A percentile compares a stretch with the other conserved stretches of the same genome.
Evolutionary conservation across 352 stramenopile species (phyloP).

Genomic region (Phytophthora sp.): DNA sequence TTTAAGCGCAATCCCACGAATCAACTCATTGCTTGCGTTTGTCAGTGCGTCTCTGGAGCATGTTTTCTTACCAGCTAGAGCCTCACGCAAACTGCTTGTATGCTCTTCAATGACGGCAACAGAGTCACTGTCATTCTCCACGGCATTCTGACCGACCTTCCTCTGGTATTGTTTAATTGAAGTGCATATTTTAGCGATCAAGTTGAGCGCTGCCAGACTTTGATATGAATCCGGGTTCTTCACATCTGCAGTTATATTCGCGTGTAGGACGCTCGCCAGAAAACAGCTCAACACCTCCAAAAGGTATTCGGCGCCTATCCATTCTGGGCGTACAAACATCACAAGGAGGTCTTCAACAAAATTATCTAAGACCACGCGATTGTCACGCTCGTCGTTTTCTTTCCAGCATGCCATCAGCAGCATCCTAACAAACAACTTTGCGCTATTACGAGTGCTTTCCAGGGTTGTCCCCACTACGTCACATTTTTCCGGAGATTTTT

Average conservation of each 20-base stretch:
- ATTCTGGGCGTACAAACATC: constrained; percentile 85
- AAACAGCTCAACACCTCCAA: constrained; percentile 72
- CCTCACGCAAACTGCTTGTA: constrained; percentile 35
- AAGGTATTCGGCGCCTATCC: constrained; percentile 74
- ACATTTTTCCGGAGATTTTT: constrained; percentile 18
- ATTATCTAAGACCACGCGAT: constrained; percentile 79
- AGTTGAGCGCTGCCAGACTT: constrained; percentile 66
- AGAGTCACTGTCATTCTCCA: constrained; percentile 57
- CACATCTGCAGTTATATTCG: constrained; percentile 58
- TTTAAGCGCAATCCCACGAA: constrained; percentile 51
- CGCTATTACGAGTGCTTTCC: constrained; percentile 45
- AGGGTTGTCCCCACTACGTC: constrained; percentile 22
- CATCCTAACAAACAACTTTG: constrained; percentile 48
- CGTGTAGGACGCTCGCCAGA: constrained; percentile 66
- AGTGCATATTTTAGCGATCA: constrained; percentile 81
- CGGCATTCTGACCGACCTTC: constrained; percentile 28
- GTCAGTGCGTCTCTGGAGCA: neutral
- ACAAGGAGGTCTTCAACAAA: constrained; percentile 85
- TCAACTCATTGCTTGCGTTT: neutral
- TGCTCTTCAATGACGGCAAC: constrained; percentile 62
- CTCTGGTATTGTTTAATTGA: constrained; percentile 72
- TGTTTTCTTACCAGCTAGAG: constrained; percentile 18
- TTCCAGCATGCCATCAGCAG: constrained; percentile 83
- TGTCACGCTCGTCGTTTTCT: constrained; percentile 80
- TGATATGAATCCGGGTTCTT: constrained; percentile 77